A percentile compares a stretch with the other conserved stretches of the same genome.
These are phyloP conservation scores for Leonotis leonurus DNA, from an alignment of 257 asterid genomes.

Conservation along the genomic window DNA sequence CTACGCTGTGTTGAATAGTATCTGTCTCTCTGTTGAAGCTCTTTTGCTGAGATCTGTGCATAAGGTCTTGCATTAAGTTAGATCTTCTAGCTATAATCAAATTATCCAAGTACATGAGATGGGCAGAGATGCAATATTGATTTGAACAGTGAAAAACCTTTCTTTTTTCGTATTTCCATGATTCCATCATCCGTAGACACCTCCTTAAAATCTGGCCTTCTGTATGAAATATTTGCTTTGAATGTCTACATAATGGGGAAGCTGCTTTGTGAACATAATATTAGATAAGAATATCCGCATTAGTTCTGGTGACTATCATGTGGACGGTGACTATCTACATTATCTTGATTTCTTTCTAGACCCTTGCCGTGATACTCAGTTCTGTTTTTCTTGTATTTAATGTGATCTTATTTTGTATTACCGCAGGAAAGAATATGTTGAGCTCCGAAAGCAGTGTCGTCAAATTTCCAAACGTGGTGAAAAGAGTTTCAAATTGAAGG, in stretches of 20 bases:
- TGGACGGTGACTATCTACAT: not conserved
- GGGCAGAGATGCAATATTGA: not conserved
- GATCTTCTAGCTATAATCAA: not conserved
- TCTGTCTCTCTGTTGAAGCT: not conserved
- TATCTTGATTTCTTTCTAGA: not conserved
- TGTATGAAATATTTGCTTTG: not conserved
- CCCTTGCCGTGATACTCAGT: not conserved
- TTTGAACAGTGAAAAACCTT: not conserved
- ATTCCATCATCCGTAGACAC: not conserved
- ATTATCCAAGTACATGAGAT: not conserved
- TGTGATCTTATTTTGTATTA: constrained; percentile 7
- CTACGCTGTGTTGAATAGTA: not conserved
- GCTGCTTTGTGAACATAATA: not conserved
- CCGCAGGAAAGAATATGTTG: constrained; percentile 58
- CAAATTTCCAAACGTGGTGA: constrained; percentile 41
- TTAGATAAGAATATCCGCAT: not conserved
- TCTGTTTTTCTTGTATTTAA: not conserved
- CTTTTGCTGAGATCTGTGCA: not conserved
- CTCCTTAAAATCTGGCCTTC: not conserved
- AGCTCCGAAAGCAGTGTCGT: constrained; percentile 57
- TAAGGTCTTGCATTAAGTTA: not conserved
- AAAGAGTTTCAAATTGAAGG: constrained; percentile 40
- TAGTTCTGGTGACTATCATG: not conserved
- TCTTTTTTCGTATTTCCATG: not conserved
- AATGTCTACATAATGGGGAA: not conserved